These are phyloP conservation scores for Chimonanthus praecox DNA, from an alignment of 164 flowering plant species.

Conservation along the genomic window DNA sequence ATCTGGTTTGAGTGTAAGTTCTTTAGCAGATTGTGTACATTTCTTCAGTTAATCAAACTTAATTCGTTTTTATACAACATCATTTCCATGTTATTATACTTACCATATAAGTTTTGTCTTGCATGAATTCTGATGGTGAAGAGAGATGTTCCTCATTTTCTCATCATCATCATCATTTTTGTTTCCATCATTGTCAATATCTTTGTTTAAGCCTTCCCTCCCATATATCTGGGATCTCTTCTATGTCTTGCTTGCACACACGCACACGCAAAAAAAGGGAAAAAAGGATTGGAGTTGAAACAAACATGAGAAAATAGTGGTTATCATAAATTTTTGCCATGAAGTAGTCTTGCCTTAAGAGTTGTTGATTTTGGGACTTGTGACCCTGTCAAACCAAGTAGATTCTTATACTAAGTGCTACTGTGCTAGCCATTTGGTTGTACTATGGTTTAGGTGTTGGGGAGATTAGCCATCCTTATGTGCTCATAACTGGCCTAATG, in stretches of 20 bases:
- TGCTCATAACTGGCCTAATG: background rate
- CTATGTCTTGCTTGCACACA: too few species aligned
- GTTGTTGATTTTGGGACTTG: too few species aligned
- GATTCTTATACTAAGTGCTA: background rate
- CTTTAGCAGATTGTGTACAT: background rate
- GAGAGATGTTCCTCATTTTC: background rate
- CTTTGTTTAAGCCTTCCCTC: background rate
- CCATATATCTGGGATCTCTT: background rate
- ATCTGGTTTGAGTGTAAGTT: constrained; percentile 61
- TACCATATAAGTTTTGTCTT: background rate
- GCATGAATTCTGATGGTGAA: background rate
- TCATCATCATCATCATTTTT: background rate
- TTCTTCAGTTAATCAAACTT: background rate
- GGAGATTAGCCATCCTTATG: background rate
- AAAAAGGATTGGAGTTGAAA: background rate
- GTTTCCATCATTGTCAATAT: too few species aligned
- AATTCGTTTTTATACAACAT: background rate
- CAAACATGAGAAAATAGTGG: background rate
- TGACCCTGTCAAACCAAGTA: background rate
- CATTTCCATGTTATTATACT: background rate
- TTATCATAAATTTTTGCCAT: too few species aligned
- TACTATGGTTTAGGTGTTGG: background rate
- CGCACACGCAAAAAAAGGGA: too few species aligned
- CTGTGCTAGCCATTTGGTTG: background rate
- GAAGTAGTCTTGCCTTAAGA: too few species aligned